phyloP scores from a whole-genome alignment of 495 filamentous ascomycete genomes.

The Cercophora scortea region DNA sequence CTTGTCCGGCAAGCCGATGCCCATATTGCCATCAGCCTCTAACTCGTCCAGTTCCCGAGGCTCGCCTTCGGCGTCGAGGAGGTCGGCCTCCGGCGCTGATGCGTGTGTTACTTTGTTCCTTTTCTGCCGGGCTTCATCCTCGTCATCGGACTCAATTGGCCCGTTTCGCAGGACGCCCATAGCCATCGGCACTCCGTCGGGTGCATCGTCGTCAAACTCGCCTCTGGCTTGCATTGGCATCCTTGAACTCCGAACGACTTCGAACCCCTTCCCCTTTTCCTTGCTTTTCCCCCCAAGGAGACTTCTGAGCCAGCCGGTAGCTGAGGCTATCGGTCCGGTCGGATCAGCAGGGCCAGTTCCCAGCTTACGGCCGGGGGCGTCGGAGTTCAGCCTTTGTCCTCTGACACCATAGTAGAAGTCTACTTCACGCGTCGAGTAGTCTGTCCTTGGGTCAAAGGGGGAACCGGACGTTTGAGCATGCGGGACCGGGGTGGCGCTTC shows the following conservation, averaged over 20 bases:
- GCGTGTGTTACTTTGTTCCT: slow-evolving; percentile 7
- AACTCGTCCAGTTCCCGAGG: slow-evolving; percentile 21
- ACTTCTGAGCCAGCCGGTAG: slow-evolving; percentile 78
- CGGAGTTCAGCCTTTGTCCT: slow-evolving; percentile 77
- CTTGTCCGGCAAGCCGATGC: slow-evolving; percentile 30
- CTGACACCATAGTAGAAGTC: slow-evolving; percentile 93
- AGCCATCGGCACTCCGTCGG: slow-evolving; percentile 50
- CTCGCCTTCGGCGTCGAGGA: slow-evolving; percentile 38
- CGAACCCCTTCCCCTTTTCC: slow-evolving; percentile 89
- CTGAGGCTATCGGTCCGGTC: slow-evolving; percentile 78
- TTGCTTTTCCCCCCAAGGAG: slow-evolving; percentile 77
- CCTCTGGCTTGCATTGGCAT: slow-evolving; percentile 49
- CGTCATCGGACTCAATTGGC: slow-evolving; percentile 52
- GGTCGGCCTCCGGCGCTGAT: slow-evolving; percentile 22
- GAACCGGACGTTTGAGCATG: slow-evolving; percentile 15
- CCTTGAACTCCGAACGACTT: slow-evolving; percentile 83
- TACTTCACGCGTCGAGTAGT: slow-evolving; percentile 87
- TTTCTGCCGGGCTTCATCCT: slow-evolving; percentile 24
- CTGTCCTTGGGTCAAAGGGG: slow-evolving; percentile 46
- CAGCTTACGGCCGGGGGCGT: slow-evolving; percentile 69
- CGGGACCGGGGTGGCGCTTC: slow-evolving; percentile 32
- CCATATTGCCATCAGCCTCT: slow-evolving; percentile 49
- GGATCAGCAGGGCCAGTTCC: slow-evolving; percentile 95
- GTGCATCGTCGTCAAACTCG: slow-evolving; percentile 44
- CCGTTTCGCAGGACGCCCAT: slow-evolving; percentile 49